Evolutionary conservation across 352 stramenopile genomes (phyloP).

Genomic region (Globisporangium carolinianum): DNA sequence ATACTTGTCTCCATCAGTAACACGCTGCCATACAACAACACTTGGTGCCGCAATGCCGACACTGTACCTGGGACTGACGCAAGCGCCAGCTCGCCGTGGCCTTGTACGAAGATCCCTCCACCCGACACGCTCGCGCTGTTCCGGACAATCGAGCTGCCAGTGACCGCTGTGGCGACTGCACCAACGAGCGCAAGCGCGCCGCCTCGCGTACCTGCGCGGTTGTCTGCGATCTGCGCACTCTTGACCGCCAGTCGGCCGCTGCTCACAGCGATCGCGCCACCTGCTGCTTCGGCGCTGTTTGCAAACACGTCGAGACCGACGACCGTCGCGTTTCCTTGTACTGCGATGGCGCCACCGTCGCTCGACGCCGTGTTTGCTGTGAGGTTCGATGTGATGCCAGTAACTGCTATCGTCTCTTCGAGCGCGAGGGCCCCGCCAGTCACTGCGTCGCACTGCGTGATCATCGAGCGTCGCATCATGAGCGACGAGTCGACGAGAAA

Average conservation of each 20-base stretch:
- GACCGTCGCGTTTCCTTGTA: conserved; percentile 1
- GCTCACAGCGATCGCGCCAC: not conserved
- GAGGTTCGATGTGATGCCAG: conserved; percentile 7
- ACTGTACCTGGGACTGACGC: not conserved
- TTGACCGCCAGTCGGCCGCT: not conserved
- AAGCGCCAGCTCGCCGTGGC: conserved; percentile 1
- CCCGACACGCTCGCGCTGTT: conserved; percentile 4
- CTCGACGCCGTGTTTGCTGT: conserved; percentile 7
- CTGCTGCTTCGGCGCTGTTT: conserved; percentile 4
- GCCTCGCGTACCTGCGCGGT: conserved; percentile 1
- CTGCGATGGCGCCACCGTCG: conserved; percentile 6
- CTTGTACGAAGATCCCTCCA: conserved; percentile 5
- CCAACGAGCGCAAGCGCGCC: conserved; percentile 5
- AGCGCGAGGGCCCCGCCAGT: conserved; percentile 9
- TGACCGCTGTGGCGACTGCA: not conserved
- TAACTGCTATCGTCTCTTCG: not conserved
- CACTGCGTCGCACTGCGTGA: conserved; percentile 3
- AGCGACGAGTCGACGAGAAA: conserved; percentile 13
- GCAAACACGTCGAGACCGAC: not conserved
- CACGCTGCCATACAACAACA: not conserved
- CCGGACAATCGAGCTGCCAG: not conserved
- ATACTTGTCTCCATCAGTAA: no score
- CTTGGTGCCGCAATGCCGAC: not conserved
- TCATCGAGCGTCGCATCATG: conserved; percentile 3
- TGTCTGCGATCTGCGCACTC: conserved; percentile 1